Evolutionary conservation across 2,329 filamentous ascomycete genomes (phyloP).

Genomic region (Fusarium tjaetaba): DNA sequence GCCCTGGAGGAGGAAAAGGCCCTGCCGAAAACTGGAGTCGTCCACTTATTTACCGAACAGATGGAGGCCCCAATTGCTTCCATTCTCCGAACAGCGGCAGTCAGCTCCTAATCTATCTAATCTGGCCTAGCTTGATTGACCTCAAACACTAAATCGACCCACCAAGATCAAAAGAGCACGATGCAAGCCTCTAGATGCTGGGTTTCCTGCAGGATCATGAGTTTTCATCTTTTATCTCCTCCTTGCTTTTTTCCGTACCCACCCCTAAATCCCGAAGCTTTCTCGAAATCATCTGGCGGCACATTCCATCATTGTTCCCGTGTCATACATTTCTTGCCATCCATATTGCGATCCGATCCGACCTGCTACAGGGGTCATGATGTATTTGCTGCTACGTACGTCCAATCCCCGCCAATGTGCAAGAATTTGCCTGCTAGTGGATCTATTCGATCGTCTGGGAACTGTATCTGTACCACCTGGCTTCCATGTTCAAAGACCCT

Average conservation of each 20-base stretch:
- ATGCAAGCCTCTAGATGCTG: slow-evolving; percentile 3
- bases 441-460: not conserved
- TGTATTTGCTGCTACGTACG: slow-evolving; percentile 11
- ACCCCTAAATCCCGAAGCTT: slow-evolving; percentile 2
- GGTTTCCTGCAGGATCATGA: slow-evolving; percentile 11
- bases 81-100: slow-evolving; percentile 8
- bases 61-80: slow-evolving; percentile 23
- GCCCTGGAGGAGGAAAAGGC: not conserved
- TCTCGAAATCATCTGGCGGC: slow-evolving; percentile 12
- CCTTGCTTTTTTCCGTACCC: slow-evolving; percentile 5
- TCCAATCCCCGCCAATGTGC: slow-evolving; percentile 16
- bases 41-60: slow-evolving; percentile 7
- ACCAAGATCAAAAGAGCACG: slow-evolving; percentile 1
- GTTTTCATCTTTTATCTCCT: slow-evolving; percentile 8
- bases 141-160: slow-evolving; percentile 18
- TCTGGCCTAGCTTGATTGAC: slow-evolving; percentile 22
- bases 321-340: slow-evolving; percentile 39
- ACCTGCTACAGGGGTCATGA: slow-evolving; percentile 21
- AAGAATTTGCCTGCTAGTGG: slow-evolving; percentile 22
- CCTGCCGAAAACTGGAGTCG: not conserved
- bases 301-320: slow-evolving; percentile 27
- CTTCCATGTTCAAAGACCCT: not conserved
- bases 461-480: not conserved
- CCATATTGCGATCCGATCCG: slow-evolving; percentile 7
- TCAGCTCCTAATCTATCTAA: slow-evolving; percentile 21